Conservation (phyloP, 78 protist genomes). For the Dictyostelium purpureum region DNA sequence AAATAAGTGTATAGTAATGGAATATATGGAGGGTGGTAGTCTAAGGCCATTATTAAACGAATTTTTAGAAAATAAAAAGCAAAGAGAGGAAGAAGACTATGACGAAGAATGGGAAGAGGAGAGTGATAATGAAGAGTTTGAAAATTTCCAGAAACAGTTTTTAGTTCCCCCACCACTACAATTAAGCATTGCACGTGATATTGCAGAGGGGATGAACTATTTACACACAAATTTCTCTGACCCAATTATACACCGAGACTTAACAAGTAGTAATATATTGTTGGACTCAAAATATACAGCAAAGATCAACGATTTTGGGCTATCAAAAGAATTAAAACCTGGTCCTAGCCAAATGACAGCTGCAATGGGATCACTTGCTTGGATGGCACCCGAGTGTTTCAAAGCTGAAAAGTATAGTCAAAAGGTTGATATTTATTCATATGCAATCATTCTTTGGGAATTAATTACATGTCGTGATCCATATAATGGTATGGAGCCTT, state of each 20-base stretch:
- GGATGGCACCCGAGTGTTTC: conserved; percentile 85
- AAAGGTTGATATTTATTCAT: conserved; percentile 75
- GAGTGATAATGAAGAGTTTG: too few species aligned
- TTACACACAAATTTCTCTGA: conserved; percentile 53
- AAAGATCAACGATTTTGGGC: conserved; percentile 63
- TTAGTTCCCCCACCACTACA: not conserved
- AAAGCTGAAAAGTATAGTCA: conserved; percentile 70
- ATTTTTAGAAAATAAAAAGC: too few species aligned
- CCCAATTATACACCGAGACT: conserved; percentile 66
- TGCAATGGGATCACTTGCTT: conserved; percentile 75
- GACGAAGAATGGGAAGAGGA: too few species aligned
- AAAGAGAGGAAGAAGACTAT: too few species aligned
- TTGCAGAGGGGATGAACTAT: conserved; percentile 63
- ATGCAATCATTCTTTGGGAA: conserved; percentile 69
- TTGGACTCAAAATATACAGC: conserved; percentile 30
- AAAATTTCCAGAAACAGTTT: not conserved
- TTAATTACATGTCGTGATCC: conserved; percentile 37
- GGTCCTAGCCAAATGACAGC: conserved; percentile 72
- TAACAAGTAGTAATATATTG: conserved; percentile 32
- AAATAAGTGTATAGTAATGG: conserved; percentile 49
- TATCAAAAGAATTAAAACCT: conserved; percentile 63
- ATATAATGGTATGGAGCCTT: conserved; percentile 70
- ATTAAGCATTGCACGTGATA: conserved; percentile 46
- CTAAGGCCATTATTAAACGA: not conserved
- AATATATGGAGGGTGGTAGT: conserved; percentile 67